Conservation (phyloP, 495 filamentous ascomycete species). For the Acidiella bohemica region DNA sequence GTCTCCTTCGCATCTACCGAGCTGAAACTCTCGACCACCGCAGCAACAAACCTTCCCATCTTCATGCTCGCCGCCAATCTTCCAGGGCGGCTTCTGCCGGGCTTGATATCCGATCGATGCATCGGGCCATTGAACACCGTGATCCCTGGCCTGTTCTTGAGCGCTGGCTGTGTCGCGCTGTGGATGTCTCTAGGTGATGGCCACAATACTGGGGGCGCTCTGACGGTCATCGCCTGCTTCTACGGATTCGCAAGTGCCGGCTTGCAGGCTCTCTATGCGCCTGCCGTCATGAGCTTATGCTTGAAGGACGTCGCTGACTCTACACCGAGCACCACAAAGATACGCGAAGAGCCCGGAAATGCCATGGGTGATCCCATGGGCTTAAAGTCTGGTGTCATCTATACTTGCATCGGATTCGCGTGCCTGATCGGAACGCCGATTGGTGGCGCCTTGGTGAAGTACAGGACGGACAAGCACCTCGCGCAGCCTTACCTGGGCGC, state of each 20-base stretch:
- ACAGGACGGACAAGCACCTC: not conserved
- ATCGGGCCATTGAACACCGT: conserved; percentile 24
- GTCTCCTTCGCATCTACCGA: conserved; percentile 16
- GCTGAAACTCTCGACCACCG: conserved; percentile 15
- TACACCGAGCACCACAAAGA: not conserved
- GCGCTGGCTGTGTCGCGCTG: conserved; percentile 9
- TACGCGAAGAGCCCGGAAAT: not conserved
- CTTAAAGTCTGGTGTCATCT: conserved; percentile 14
- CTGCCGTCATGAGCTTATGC: conserved; percentile 10
- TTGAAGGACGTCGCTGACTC: not conserved
- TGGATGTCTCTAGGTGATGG: conserved; percentile 7
- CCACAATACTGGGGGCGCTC: not conserved
- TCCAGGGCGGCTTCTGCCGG: conserved; percentile 15
- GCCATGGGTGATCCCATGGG: conserved; percentile 12
- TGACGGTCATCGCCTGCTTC: conserved; percentile 16
- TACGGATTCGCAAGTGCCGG: conserved; percentile 17
- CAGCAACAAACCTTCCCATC: conserved; percentile 14
- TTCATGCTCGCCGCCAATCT: conserved; percentile 16
- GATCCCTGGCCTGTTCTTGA: conserved; percentile 14
- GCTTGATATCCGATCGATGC: conserved; percentile 9
- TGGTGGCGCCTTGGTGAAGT: conserved; percentile 14
- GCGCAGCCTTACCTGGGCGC: conserved; percentile 11
- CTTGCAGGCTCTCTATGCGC: conserved; percentile 15
- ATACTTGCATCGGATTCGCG: conserved; percentile 11
- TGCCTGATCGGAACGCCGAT: conserved; percentile 18